Percentiles rank a stretch among this genome's conserved stretches.
phyloP scores from a whole-genome alignment of 768 basidiomycete genomes.

The Leccinum uliginosum region DNA sequence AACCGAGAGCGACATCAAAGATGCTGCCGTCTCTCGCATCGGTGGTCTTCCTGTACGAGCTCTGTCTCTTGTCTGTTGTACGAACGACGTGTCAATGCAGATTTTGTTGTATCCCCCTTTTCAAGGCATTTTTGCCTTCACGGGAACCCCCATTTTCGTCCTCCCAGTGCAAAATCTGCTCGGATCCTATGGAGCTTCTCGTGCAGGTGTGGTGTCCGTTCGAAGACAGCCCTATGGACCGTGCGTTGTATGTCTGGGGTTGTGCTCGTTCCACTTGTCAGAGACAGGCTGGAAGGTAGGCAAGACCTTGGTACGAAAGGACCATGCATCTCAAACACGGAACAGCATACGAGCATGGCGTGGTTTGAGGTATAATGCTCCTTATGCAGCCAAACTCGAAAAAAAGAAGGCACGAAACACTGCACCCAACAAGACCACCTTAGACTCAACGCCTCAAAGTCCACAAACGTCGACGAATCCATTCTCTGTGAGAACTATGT shows the following conservation, averaged over 20 bases:
- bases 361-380: slow-evolving; percentile 64
- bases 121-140: slow-evolving; percentile 70
- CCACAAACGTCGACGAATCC: slow-evolving; percentile 49
- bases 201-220: slow-evolving; percentile 90
- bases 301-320: not conserved
- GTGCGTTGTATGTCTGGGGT: slow-evolving; percentile 83
- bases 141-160: slow-evolving; percentile 58
- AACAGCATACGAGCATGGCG: slow-evolving; percentile 79
- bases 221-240: slow-evolving; percentile 79
- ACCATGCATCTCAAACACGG: slow-evolving; percentile 11
- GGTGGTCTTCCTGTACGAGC: slow-evolving; percentile 86
- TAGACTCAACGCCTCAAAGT: slow-evolving; percentile 29
- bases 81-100: slow-evolving; percentile 41
- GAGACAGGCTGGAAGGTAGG: slow-evolving; percentile 72
- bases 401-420: slow-evolving; percentile 44
- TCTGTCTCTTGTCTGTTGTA: slow-evolving; percentile 43
- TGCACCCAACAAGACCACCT: slow-evolving; percentile 33
- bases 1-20: slow-evolving; percentile 52
- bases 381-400: slow-evolving; percentile 71
- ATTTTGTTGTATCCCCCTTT: slow-evolving; percentile 39
- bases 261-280: slow-evolving; percentile 72
- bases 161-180: slow-evolving; percentile 69
- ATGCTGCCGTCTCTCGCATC: slow-evolving; percentile 84
- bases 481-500: slow-evolving; percentile 52
- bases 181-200: slow-evolving; percentile 72